Percentiles rank a stretch among this genome's conserved stretches.
These are phyloP conservation scores for Lecanicillium sp. DNA, from an alignment of 2,329 filamentous ascomycete species.

Conservation along the genomic window DNA sequence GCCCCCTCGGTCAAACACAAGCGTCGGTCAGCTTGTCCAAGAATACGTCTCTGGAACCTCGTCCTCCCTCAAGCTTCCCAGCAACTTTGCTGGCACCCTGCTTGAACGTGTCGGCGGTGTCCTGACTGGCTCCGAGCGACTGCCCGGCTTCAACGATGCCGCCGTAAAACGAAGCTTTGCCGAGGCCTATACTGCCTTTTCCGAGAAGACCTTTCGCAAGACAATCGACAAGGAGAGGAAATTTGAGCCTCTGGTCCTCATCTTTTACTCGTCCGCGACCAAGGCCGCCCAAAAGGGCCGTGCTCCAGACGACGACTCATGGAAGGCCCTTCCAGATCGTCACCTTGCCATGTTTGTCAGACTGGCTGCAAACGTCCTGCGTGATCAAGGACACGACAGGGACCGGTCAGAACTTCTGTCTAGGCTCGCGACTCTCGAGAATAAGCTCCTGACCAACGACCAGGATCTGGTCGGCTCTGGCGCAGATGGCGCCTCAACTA, in stretches of 20 bases:
- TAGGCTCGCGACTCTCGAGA: conserved; percentile 75
- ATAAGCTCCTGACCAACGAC: conserved; percentile 87
- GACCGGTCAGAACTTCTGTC: conserved; percentile 78
- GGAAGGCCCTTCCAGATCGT: conserved; percentile 86
- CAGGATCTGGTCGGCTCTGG: conserved; percentile 58
- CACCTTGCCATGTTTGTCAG: conserved; percentile 93
- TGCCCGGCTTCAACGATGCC: conserved; percentile 86
- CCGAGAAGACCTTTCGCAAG: conserved; percentile 79
- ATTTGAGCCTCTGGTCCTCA: conserved; percentile 85
- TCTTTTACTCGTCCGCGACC: conserved; percentile 92
- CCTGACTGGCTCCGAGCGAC: conserved; percentile 69
- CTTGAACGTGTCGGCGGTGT: conserved; percentile 73
- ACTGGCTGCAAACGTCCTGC: conserved; percentile 70
- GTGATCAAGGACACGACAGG: conserved; percentile 75
- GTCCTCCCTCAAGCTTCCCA: conserved; percentile 46
- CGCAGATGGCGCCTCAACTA: conserved; percentile 30
- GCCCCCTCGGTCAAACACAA: conserved; percentile 55
- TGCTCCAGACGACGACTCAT: conserved; percentile 74
- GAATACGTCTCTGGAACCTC: conserved; percentile 59
- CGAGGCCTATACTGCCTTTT: conserved; percentile 88
- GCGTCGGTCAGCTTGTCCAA: conserved; percentile 78
- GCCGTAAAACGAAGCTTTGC: conserved; percentile 89
- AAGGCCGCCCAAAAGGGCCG: conserved; percentile 70
- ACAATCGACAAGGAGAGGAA: conserved; percentile 89
- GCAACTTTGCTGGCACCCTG: conserved; percentile 42